Base-by-base conservation (phyloP, 1,139 yeast species). In the Pichia sp. region DNA sequence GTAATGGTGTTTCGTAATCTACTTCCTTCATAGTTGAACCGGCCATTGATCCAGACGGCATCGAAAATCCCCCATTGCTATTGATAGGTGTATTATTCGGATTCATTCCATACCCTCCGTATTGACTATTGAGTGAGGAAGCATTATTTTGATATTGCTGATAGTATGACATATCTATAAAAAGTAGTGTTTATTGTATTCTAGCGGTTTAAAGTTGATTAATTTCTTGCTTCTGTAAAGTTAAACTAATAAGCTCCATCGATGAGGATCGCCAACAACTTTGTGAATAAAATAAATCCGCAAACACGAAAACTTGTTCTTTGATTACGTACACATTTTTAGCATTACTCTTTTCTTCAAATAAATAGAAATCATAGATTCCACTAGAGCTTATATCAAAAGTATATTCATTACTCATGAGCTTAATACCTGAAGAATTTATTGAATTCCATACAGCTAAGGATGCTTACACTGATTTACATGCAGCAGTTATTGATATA, bases 1-100 rank as follows among this genome's bases (percentile, higher is more conserved):
- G 72, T 36, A 91, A 68, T n/a, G 48, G 44, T 10, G 38, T 30
- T 12, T 63, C 69, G 4, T 77, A 77, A 14, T 56, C 76, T 10
- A 49, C 35, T 24, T 21, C 30, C 15, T 28, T 40, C 17, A 40
- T 43, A 8, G 48, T 37, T 19, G 44, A 43, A 3, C 52, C 43
- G 2, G 56, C 55, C 62, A 59, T 59, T 24, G 61, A 51, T 2
- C 64, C 63, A 3, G 60, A 47, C 3, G 58, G 59, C 30, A 55
- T 47, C 9, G 52, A 30, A 21, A 36, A 38, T 10, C 38, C 35
- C 11, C 33, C 14, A 19, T 22, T 33, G 28, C n/a, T n/a, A n/a
- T n/a, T n/a, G n/a, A n/a, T n/a, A 18, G 33, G 22, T 31, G 15
- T 24, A 18, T n/a, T 12, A 30, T 35, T 33, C 12, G 22, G 15